These are phyloP conservation scores for Parathielavia hyrcaniae DNA, from an alignment of 495 filamentous ascomycete genomes.

Conservation along the genomic window DNA sequence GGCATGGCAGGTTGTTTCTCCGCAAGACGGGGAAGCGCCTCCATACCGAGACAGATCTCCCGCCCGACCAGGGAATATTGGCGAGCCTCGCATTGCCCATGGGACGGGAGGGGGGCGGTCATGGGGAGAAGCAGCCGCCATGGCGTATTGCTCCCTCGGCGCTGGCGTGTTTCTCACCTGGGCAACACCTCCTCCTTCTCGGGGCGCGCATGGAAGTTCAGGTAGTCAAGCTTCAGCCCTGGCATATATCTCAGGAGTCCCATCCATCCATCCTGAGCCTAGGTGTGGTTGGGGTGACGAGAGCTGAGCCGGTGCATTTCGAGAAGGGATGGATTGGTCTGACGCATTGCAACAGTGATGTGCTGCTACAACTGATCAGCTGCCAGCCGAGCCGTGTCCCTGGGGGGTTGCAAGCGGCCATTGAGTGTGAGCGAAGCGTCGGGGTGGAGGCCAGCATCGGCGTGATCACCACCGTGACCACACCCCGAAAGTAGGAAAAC, in stretches of 20 bases:
- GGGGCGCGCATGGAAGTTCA: background rate
- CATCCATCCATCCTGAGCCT: background rate
- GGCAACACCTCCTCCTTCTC: background rate
- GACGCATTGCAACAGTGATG: slow-evolving; percentile 6
- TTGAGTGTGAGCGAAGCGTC: background rate
- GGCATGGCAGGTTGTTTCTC: background rate
- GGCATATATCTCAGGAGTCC: background rate
- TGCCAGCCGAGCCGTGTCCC: slow-evolving; percentile 14
- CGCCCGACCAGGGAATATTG: background rate
- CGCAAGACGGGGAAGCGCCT: background rate
- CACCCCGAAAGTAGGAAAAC: background rate
- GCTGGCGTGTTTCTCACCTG: background rate
- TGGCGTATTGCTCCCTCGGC: background rate
- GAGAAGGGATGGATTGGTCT: background rate
- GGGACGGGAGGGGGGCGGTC: background rate
- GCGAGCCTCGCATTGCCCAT: background rate
- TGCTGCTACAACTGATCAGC: slow-evolving; percentile 14
- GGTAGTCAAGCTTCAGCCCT: background rate
- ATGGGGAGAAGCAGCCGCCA: background rate
- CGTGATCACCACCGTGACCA: slow-evolving; percentile 1
- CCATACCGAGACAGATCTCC: background rate
- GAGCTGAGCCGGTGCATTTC: background rate
- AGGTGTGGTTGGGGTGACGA: background rate
- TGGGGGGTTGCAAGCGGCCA: background rate
- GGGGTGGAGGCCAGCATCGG: background rate